Evolutionary conservation across 2,329 filamentous ascomycete genomes (phyloP), one percentile per base, ranked within the genome.

Genomic region (Trichoderma sp.): DNA sequence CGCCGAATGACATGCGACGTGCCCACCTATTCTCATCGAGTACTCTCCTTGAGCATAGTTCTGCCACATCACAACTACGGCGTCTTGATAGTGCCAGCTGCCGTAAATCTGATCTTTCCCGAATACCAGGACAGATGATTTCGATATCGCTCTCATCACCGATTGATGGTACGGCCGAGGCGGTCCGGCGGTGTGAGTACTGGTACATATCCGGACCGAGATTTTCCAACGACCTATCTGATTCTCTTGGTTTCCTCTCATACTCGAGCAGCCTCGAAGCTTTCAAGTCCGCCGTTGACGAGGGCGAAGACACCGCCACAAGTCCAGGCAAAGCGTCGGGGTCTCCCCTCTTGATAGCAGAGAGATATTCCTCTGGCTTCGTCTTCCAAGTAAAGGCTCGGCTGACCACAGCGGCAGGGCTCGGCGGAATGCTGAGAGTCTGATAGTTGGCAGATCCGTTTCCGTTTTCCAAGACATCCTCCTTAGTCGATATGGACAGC

Each of bases 1-100:
- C 86, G 72, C 91, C 90, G 79, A 95, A 95, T 4, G 92, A 94
- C 74, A 95, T 85, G 57, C 92, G 88, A 2, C 92, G 89, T 1
- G 92, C 89, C 88, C 91, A 93, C 71, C 88, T 88, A 32, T 85
- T 85, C 73, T 92, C 90, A 73, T 89, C 86, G 2, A 83, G 80
- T 7, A 73, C 74, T 2, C 71, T 81, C 67, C 75, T 79, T 34
- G 79, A 76, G 30, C 76, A 73, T 4, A 79, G 72, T 8, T 78
- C 79, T 0, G 79, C 76, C 2, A 79, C 78, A 5, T 84, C 82
- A 51, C 89, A 80, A 76, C 89, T 91, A 76, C 91, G 87, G 26
- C 92, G 89, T 21, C 92, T 88, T 30, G 87, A 86, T 11, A 93
- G 83, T 9, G 85, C 83, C 6, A 84, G 78, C n/a, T 86, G 79